Conservation (phyloP, 2,329 filamentous ascomycete genomes). For the Epichloe uncinata region DNA sequence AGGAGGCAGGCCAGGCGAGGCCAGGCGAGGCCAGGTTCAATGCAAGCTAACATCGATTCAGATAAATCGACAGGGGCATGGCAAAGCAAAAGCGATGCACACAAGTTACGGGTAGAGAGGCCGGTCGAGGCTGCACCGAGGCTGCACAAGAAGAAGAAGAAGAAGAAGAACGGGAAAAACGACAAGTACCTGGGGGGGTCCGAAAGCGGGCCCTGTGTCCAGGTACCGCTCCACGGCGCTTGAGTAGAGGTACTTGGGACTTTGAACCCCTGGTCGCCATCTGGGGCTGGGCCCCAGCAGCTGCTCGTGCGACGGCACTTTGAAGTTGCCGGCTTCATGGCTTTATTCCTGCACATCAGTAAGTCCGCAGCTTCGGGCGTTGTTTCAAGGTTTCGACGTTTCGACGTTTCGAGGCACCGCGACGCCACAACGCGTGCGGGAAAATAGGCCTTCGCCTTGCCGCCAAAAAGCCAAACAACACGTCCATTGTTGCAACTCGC, state of each 20-base stretch:
- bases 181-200: neutral
- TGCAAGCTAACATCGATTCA: constrained; percentile 4
- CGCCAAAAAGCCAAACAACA: too few relatives aligned
- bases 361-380: too few relatives aligned
- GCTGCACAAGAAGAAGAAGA: neutral
- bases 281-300: neutral
- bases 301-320: neutral
- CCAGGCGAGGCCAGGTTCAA: neutral
- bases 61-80: constrained; percentile 9
- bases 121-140: neutral
- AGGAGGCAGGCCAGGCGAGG: neutral
- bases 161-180: neutral
- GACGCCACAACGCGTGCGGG: too few relatives aligned
- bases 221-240: neutral
- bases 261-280: neutral
- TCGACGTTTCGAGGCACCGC: too few relatives aligned
- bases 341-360: too few relatives aligned
- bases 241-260: constrained; percentile 3
- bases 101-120: neutral
- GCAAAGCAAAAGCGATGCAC: constrained; percentile 2
- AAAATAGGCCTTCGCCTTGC: too few relatives aligned
- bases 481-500: too few relatives aligned
- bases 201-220: neutral
- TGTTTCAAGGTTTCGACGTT: too few relatives aligned
- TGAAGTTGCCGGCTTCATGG: too few relatives aligned